Base-by-base conservation (phyloP, 1,284 basidiomycete genomes). In the Tranzscheliella williamsii region DNA sequence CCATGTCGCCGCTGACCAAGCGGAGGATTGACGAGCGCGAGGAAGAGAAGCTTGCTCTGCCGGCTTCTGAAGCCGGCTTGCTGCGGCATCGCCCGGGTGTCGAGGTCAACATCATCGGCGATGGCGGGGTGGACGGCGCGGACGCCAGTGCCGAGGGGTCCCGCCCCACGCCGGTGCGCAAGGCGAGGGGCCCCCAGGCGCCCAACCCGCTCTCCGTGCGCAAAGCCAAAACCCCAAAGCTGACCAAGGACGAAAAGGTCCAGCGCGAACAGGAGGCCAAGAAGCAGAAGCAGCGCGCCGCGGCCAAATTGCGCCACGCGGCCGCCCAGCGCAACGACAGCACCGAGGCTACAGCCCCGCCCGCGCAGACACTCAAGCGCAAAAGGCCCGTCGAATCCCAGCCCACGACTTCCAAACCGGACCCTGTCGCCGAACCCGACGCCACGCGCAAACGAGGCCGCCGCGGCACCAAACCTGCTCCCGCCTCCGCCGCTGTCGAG, bases 181-280 rank as follows among this genome's bases (percentile, higher is more conserved):
- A 20, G 22, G 26, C 26, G 12, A 18, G 35, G 32, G 33, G 29
- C 40, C 80, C 78, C 0, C 93, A 91, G 75, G 90, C 83, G 0
- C 91, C 93, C 0, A 98, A 98, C 80, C 91, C 94, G 13, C 82
- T 98, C 4, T 92, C 90, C 53, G 81, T 93, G 29, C 92, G 90
- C 81, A 96, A 91, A 82, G 91, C 62, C 18, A 73, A 70, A 30
- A 56, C 44, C 12, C 56, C 57, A 1, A 43, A 42, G 12, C 17
- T 64, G 11, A 47, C 51, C 5, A 51, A 54, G 42, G 61, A 64
- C 12, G 55, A 58, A 4, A 64, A 64, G 30, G 24, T 64, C 24
- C 22, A 46, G 17, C 13, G 32, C 13, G 61, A 64, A 33, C 51
- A 54, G 24, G 55, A 91, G 82, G 91, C 53, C 38, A 73, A 70